Percentiles rank a stretch among this genome's conserved stretches.
Evolutionary conservation across 805 yeast species (phyloP).

Genomic region (Candida ovalis): DNA sequence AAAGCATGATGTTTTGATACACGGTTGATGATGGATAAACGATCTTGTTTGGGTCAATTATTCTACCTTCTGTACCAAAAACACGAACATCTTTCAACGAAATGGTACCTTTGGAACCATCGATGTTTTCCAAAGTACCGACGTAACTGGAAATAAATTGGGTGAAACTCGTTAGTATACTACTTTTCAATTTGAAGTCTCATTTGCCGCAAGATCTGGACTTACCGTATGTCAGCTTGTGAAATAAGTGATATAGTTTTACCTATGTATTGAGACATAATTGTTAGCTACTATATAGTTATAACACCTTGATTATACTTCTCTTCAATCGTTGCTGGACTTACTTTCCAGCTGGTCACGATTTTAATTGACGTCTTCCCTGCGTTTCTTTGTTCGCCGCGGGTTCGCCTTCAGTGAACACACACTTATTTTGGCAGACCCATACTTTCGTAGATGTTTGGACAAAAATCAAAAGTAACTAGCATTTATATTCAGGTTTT

Average conservation of each 20-base stretch:
- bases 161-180: slow-evolving; percentile 1
- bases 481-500: too few species aligned
- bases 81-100: slow-evolving; percentile 75
- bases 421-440: not conserved
- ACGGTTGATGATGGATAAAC: slow-evolving; percentile 65
- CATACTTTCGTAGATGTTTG: too few species aligned
- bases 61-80: slow-evolving; percentile 90
- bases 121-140: slow-evolving; percentile 82
- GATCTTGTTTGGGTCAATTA: slow-evolving; percentile 64
- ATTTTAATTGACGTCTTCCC: not conserved
- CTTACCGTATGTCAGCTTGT: slow-evolving; percentile 63
- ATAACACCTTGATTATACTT: not conserved
- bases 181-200: not conserved
- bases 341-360: not conserved
- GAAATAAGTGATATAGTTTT: slow-evolving; percentile 81
- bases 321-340: not conserved
- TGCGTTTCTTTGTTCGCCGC: not conserved
- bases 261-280: slow-evolving; percentile 91
- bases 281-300: not conserved
- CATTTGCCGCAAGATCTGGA: slow-evolving; percentile 6
- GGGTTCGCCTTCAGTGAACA: not conserved
- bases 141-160: slow-evolving; percentile 57
- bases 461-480: too few species aligned
- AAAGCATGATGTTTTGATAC: slow-evolving; percentile 75
- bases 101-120: slow-evolving; percentile 87